These are phyloP conservation scores for Hypoxylon rickii DNA, from an alignment of 495 filamentous ascomycete species.

Conservation along the genomic window DNA sequence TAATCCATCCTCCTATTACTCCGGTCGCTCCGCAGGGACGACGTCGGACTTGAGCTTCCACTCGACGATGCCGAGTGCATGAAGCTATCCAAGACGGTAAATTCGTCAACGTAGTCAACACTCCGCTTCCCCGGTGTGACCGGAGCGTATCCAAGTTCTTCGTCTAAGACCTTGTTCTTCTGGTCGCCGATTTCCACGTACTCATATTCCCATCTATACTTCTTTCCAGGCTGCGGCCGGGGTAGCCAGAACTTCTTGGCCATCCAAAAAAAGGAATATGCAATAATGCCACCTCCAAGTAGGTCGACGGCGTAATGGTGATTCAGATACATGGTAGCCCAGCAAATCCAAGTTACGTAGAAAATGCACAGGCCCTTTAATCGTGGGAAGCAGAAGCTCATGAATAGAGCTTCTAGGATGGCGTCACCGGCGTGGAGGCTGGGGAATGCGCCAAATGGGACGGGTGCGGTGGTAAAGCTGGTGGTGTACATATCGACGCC, in stretches of 20 bases:
- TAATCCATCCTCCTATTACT: conserved; percentile 24
- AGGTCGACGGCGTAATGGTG: conserved; percentile 96
- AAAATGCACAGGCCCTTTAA: conserved; percentile 74
- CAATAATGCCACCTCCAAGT: conserved; percentile 80
- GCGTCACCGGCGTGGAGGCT: conserved; percentile 86
- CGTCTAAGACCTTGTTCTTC: conserved; percentile 39
- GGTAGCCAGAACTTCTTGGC: conserved; percentile 80
- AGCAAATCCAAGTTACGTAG: conserved; percentile 92
- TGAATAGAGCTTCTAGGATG: conserved; percentile 87
- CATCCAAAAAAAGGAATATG: conserved; percentile 79
- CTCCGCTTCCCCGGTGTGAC: conserved; percentile 15
- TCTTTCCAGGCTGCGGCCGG: conserved; percentile 78
- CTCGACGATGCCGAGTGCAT: conserved; percentile 28
- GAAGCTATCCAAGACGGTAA: conserved; percentile 29
- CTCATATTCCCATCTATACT: conserved; percentile 92
- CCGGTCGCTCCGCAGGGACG: conserved; percentile 19
- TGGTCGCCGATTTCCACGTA: conserved; percentile 77
- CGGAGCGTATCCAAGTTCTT: conserved; percentile 42
- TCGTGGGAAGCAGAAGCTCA: conserved; percentile 85
- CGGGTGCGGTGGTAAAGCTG: conserved; percentile 80
- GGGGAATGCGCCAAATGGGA: conserved; percentile 95
- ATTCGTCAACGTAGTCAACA: conserved; percentile 16
- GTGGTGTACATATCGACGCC: conserved; percentile 92
- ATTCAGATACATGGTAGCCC: conserved; percentile 97
- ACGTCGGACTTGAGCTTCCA: conserved; percentile 23